Percentiles rank a stretch among this genome's conserved stretches.
Evolutionary conservation across 257 asterid genomes (phyloP).

Genomic region (Salvia miltiorrhiza): DNA sequence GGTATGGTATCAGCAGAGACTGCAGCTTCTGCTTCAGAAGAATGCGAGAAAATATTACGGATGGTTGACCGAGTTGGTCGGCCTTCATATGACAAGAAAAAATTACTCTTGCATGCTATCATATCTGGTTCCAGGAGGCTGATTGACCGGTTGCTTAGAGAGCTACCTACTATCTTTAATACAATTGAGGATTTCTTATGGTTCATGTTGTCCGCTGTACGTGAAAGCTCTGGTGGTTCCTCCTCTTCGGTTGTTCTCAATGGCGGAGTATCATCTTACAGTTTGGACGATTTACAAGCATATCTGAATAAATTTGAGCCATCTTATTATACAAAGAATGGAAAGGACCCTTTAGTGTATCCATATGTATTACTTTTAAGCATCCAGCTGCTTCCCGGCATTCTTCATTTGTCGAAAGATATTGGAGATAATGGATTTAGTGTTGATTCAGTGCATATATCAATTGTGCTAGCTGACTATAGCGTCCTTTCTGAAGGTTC

Average conservation of each 20-base stretch:
- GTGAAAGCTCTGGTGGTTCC: constrained; percentile 58
- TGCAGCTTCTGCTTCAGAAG: constrained; percentile 86
- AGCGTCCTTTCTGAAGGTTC: constrained; percentile 74
- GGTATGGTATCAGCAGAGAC: constrained; percentile 86
- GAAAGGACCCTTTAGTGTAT: constrained; percentile 97
- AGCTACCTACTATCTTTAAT: constrained; percentile 81
- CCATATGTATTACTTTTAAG: constrained; percentile 89
- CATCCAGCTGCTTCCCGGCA: constrained; percentile 86
- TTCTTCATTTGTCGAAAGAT: constrained; percentile 78
- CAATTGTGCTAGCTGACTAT: constrained; percentile 76
- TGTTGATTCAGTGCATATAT: constrained; percentile 76
- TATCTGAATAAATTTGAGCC: constrained; percentile 92
- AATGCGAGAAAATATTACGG: constrained; percentile 84
- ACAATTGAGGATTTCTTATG: constrained; percentile 97
- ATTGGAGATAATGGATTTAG: constrained; percentile 72
- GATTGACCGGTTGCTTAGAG: constrained; percentile 86
- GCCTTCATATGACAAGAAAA: constrained; percentile 88
- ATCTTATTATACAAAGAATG: constrained; percentile 86
- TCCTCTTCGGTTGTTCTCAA: constrained; percentile 55
- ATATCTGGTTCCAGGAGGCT: constrained; percentile 88
- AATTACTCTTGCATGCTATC: constrained; percentile 74
- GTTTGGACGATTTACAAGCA: constrained; percentile 80
- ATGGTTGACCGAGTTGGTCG: constrained; percentile 88
- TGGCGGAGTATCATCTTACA: constrained; percentile 74
- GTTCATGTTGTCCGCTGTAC: constrained; percentile 86